These are phyloP conservation scores for Malus fusca DNA, from an alignment of 306 rosid genomes.

Conservation along the genomic window DNA sequence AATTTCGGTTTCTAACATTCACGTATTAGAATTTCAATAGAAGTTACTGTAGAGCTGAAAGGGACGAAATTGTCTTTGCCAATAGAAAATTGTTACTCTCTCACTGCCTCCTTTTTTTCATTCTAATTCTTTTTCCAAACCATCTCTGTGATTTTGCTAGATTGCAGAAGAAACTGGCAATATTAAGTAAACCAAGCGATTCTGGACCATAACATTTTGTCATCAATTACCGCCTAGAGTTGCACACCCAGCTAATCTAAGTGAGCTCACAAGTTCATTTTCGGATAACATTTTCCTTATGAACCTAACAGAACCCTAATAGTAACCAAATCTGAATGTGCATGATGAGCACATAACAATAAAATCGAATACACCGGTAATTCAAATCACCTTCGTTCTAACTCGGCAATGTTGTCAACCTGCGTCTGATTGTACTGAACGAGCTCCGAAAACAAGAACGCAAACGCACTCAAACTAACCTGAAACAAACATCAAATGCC, in stretches of 20 bases:
- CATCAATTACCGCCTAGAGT: not conserved
- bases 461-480: conserved; percentile 99
- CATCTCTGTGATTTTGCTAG: not conserved
- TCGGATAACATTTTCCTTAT: not conserved
- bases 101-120: not conserved
- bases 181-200: not conserved
- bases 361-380: not conserved
- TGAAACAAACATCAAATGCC: conserved; percentile 15
- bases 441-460: conserved; percentile 96
- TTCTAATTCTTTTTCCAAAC: not conserved
- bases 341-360: not conserved
- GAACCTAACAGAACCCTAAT: not conserved
- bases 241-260: not conserved
- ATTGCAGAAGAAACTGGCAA: not conserved
- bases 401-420: conserved; percentile 90
- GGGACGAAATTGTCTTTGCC: not conserved
- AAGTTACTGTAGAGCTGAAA: not conserved
- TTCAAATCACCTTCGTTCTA: conserved; percentile 72
- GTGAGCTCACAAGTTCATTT: not conserved
- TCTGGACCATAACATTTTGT: not conserved
- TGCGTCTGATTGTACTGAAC: conserved; percentile 98
- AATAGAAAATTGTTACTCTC: not conserved
- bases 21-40: not conserved
- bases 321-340: not conserved
- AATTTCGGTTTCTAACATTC: not conserved